A percentile compares a stretch with the other conserved stretches of the same genome.
Conservation (phyloP, 192 early-diverging fungal genomes). For the Coemansia sp. region DNA sequence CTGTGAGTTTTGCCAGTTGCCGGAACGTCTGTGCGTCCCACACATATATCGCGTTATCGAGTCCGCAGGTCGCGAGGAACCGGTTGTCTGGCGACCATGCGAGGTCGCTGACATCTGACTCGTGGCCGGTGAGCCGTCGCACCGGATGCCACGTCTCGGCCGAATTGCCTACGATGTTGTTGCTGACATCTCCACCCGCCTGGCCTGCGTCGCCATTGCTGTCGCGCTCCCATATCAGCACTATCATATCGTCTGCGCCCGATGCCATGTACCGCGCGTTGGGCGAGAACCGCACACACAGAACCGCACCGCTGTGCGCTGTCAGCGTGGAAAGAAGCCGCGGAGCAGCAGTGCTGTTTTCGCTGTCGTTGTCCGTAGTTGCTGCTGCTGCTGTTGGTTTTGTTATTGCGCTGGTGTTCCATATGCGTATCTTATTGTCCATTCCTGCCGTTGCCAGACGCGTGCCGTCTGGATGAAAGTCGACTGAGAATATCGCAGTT, state of each 20-base stretch:
- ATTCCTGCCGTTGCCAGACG: conserved; percentile 84
- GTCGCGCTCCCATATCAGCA: conserved; percentile 89
- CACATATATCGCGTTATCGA: conserved; percentile 80
- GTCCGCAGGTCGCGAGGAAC: conserved; percentile 87
- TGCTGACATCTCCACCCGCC: background rate
- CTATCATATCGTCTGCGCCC: conserved; percentile 90
- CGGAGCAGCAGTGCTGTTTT: conserved; percentile 16
- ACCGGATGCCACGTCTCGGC: conserved; percentile 72
- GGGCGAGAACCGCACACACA: conserved; percentile 86
- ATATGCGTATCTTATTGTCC: conserved; percentile 90
- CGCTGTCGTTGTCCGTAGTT: conserved; percentile 51
- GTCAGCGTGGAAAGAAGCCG: conserved; percentile 79
- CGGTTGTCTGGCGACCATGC: conserved; percentile 88
- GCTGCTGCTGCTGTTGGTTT: conserved; percentile 4
- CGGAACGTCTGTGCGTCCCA: conserved; percentile 87
- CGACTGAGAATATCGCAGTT: conserved; percentile 80
- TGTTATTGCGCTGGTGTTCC: conserved; percentile 70
- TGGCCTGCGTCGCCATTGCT: conserved; percentile 27
- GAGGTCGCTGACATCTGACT: conserved; percentile 90
- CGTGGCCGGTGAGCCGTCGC: conserved; percentile 78
- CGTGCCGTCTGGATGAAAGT: conserved; percentile 80
- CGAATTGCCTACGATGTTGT: background rate
- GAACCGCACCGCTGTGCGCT: conserved; percentile 83
- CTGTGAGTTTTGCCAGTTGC: conserved; percentile 63
- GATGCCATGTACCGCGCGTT: conserved; percentile 77